Percentiles rank a stretch among this genome's conserved stretches.
Conservation (phyloP, 179 eudicot genomes). For the Corrigiola litoralis region DNA sequence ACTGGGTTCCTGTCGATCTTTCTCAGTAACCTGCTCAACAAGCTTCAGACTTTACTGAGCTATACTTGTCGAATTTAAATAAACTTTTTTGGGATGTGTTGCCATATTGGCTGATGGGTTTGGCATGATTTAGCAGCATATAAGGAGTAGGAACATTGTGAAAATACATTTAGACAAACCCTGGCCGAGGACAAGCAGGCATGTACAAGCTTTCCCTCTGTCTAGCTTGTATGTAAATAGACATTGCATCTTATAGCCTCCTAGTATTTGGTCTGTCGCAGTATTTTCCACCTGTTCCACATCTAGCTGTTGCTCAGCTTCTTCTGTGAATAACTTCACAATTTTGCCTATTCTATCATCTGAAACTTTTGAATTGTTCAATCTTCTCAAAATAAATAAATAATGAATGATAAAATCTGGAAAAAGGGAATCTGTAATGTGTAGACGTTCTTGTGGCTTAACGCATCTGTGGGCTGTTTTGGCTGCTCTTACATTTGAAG, state of each 20-base stretch:
- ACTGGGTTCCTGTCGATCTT: no score
- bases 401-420: no score
- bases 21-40: no score
- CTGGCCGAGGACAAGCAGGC: neutral
- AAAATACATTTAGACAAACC: no score
- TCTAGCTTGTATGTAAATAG: neutral
- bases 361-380: neutral
- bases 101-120: no score
- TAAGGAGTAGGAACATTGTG: no score
- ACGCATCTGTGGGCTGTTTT: no score
- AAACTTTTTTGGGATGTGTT: no score
- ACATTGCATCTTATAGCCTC: neutral
- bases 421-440: no score
- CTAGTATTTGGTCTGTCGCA: neutral
- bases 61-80: no score
- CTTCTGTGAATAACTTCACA: neutral
- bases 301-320: neutral
- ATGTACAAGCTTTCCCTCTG: neutral
- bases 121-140: neutral
- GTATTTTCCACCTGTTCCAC: neutral
- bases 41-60: no score
- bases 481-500: neutral
- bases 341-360: conserved; percentile 1
- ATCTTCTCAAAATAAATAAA: neutral
- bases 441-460: neutral